Conservation (phyloP, 805 yeast genomes). For the Wickerhamomyces pijperi region DNA sequence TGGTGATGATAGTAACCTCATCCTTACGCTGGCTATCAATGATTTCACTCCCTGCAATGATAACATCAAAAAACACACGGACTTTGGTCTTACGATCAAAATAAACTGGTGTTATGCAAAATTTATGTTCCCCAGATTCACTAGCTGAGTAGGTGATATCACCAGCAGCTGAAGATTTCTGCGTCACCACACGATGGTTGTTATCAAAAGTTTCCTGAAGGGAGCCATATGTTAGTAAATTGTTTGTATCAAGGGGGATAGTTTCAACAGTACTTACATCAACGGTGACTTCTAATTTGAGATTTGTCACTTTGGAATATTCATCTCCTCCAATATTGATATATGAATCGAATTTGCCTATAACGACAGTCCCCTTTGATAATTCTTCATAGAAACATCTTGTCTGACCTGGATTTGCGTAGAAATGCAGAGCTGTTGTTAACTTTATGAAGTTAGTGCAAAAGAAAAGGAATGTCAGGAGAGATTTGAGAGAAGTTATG, state of each 20-base stretch:
- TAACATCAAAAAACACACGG: slow-evolving; percentile 66
- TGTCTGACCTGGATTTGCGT: slow-evolving; percentile 62
- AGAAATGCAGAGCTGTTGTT: slow-evolving; percentile 46
- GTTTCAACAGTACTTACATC: slow-evolving; percentile 34
- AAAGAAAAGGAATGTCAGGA: slow-evolving; percentile 1
- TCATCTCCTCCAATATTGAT: slow-evolving; percentile 37
- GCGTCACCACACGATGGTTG: slow-evolving; percentile 66
- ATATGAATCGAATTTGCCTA: slow-evolving; percentile 64
- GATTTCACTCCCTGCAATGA: slow-evolving; percentile 51
- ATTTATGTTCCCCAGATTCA: slow-evolving; percentile 76
- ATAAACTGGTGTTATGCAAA: slow-evolving; percentile 57
- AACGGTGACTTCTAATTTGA: slow-evolving; percentile 58
- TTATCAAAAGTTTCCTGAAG: slow-evolving; percentile 66
- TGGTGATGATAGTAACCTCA: slow-evolving; percentile 39
- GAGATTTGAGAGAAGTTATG: no score
- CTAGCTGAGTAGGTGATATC: slow-evolving; percentile 74
- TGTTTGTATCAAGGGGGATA: slow-evolving; percentile 1
- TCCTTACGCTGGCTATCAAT: slow-evolving; percentile 53
- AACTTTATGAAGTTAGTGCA: no score
- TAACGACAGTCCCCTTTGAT: slow-evolving; percentile 66
- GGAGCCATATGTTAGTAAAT: slow-evolving; percentile 11
- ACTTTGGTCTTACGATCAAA: slow-evolving; percentile 34
- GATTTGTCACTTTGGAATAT: slow-evolving; percentile 40
- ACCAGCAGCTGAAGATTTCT: slow-evolving; percentile 47
- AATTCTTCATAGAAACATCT: slow-evolving; percentile 81